Evolutionary conservation across 2,329 filamentous ascomycete genomes (phyloP).

Genomic region (Colletotrichum sp.): DNA sequence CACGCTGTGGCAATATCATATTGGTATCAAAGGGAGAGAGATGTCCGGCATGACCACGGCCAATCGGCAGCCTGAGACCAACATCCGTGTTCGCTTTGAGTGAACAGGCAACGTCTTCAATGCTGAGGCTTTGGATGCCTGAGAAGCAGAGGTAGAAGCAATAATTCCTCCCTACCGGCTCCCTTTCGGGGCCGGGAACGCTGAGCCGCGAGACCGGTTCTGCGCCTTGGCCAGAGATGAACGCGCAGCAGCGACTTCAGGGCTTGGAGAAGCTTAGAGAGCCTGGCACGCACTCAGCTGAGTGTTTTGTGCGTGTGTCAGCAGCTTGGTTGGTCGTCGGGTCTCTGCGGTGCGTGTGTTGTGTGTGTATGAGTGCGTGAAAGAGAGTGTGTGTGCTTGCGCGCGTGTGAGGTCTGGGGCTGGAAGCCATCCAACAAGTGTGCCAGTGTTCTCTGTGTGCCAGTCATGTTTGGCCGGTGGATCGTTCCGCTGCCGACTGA

Average conservation of each 20-base stretch:
- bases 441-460: neutral
- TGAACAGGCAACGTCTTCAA: neutral
- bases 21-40: neutral
- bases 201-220: neutral
- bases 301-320: neutral
- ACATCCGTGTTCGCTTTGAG: neutral
- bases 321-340: neutral
- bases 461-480: constrained; percentile 1
- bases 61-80: neutral
- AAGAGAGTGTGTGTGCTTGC: neutral
- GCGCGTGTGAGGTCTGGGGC: neutral
- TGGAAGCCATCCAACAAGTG: neutral
- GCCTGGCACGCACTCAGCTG: neutral
- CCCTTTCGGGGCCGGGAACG: neutral
- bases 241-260: neutral
- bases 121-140: neutral
- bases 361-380: neutral
- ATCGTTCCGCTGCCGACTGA: neutral
- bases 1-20: neutral
- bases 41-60: no score
- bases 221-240: neutral
- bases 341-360: neutral
- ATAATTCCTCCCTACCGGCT: neutral
- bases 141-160: neutral
- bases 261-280: neutral